Conservation (phyloP, 306 rosid species). For the Dryas alaskensis region DNA sequence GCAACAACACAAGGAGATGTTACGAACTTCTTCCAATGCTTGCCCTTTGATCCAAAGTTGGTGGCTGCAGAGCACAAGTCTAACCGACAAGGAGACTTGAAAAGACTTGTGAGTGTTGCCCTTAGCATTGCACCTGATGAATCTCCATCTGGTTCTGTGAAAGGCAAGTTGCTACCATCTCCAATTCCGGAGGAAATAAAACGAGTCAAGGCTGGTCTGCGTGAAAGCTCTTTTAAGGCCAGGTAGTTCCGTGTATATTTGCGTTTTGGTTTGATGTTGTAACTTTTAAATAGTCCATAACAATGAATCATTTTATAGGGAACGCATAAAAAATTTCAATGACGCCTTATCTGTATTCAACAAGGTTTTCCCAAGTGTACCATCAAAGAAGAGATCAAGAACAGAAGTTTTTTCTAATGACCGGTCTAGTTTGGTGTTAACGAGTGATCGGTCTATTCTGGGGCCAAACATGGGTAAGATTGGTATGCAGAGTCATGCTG, state of each 20-base stretch:
- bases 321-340: slow-evolving; percentile 65
- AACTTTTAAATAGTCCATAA: slow-evolving; percentile 32
- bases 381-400: slow-evolving; percentile 94
- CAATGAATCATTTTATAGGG: slow-evolving; percentile 56
- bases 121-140: slow-evolving; percentile 77
- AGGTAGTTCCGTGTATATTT: slow-evolving; percentile 64
- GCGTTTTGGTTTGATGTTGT: slow-evolving; percentile 29
- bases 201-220: slow-evolving; percentile 55
- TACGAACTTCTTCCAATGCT: slow-evolving; percentile 51
- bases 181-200: slow-evolving; percentile 74
- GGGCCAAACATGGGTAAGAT: slow-evolving; percentile 70
- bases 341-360: slow-evolving; percentile 78
- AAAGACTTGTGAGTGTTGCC: slow-evolving; percentile 56
- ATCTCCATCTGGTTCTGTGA: slow-evolving; percentile 75
- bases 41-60: slow-evolving; percentile 70
- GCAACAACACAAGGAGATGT: slow-evolving; percentile 66
- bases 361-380: slow-evolving; percentile 70
- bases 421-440: slow-evolving; percentile 54
- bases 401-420: slow-evolving; percentile 68
- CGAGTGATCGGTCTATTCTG: slow-evolving; percentile 65
- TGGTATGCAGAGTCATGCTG: slow-evolving; percentile 72
- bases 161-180: slow-evolving; percentile 65
- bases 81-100: slow-evolving; percentile 66
- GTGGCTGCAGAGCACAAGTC: slow-evolving; percentile 73
- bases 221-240: slow-evolving; percentile 58